Evolutionary conservation across 208 protist species (phyloP).

Genomic region (Trypanosoma mega): DNA sequence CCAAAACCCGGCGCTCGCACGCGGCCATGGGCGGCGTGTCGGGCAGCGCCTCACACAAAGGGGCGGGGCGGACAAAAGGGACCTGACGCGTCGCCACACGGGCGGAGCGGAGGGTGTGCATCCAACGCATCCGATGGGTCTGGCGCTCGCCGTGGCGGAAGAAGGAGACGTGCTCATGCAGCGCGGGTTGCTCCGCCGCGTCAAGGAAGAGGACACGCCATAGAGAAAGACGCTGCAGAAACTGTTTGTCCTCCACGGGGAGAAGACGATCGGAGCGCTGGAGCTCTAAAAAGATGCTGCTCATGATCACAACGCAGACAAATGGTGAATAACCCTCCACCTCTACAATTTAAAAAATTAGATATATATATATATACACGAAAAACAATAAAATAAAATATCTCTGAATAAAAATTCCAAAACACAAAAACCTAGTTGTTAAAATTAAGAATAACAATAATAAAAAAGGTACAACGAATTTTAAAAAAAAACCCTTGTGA

Average conservation of each 20-base stretch:
- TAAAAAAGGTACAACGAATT: no score
- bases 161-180: slow-evolving; percentile 44
- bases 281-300: slow-evolving; percentile 35
- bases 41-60: neutral
- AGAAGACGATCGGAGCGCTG: slow-evolving; percentile 54
- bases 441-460: no score
- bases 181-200: slow-evolving; percentile 20
- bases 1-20: slow-evolving; percentile 26
- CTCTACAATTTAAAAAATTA: no score
- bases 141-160: slow-evolving; percentile 29
- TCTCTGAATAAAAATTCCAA: no score
- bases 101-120: slow-evolving; percentile 47
- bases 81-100: slow-evolving; percentile 39
- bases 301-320: no score
- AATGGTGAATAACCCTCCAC: no score
- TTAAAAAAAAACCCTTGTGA: no score
- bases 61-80: slow-evolving; percentile 32
- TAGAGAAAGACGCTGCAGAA: slow-evolving; percentile 28
- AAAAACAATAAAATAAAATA: no score
- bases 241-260: slow-evolving; percentile 41
- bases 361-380: no score
- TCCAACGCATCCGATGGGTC: slow-evolving; percentile 27
- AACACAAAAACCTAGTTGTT: no score
- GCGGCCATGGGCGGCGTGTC: slow-evolving; percentile 1
- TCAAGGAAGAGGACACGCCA: slow-evolving; percentile 41